Base-by-base conservation (phyloP, 169 alveolate species). In the Cryptosporidium ryanae region DNA sequence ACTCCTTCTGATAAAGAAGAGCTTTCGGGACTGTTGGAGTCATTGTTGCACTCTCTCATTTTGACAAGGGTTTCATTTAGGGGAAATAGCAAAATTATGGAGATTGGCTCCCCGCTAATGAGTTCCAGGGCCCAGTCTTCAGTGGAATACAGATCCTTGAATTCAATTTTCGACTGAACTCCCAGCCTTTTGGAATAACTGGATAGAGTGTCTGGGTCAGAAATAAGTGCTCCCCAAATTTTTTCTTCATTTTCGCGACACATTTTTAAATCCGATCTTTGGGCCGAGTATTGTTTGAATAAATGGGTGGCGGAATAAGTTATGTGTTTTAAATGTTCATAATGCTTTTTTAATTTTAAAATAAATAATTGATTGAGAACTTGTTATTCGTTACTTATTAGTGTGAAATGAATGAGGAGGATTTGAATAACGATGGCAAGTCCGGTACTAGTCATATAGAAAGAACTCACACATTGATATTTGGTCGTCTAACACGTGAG, bases 401-500 rank as follows among this genome's bases (percentile, higher is more conserved):
- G 18, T 48, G 3, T 2, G 27, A 0, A 15, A 31, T 48, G 48
- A 31, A 43, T 48, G 65, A 66, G 46, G 12, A 66, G 12, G 31
- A n/a, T 31, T 25, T 48, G 1, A 38, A 34, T 7, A 12, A 21
- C n/a, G 31, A 49, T 12, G 48, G 12, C 10, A 31, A 68, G 31
- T 52, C 50, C 8, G 54, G 8, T 50, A 52, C 13, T 12, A 52
- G 13, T 52, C 63, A 52, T 7, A 52, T n/a, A n/a, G 63, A 52
- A 52, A 18, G 59, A 17, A 46, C 70, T 48, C 90, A 90, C 48
- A 76, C 65, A n/a, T 65, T 90, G 57, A 34, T 84, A 43, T 91
- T 92, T 61, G 82, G 90, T 46, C 67, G 91, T 54, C 82, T 92
- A 89, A 92, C 93, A 13, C 49, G 29, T 6, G 94, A 94, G n/a